Percentiles rank a stretch among this genome's conserved stretches.
These are phyloP conservation scores for Leishmania gerbilli DNA, from an alignment of 208 protist genomes.

Conservation along the genomic window DNA sequence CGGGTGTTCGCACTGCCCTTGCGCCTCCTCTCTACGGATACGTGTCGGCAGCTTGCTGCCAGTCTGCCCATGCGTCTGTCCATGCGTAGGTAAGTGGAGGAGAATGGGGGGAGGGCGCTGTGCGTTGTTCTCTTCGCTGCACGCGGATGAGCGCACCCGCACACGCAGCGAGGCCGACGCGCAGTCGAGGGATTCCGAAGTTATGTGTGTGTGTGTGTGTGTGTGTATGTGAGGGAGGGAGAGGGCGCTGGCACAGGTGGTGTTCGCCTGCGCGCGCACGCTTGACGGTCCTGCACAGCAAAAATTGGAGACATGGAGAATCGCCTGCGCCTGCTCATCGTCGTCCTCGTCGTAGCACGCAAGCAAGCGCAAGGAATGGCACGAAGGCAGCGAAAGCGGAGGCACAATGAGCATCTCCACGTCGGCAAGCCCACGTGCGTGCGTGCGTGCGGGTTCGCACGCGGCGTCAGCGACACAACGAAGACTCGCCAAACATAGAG, in stretches of 20 bases:
- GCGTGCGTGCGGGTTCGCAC: too few relatives aligned
- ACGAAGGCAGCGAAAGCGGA: too few relatives aligned
- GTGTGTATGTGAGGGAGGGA: neutral
- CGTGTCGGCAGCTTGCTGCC: neutral
- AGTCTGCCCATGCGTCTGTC: neutral
- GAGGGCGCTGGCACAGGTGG: neutral
- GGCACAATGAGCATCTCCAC: too few relatives aligned
- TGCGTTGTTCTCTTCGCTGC: neutral
- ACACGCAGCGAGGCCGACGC: neutral
- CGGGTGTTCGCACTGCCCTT: too few relatives aligned
- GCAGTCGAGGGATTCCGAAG: neutral
- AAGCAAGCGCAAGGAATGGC: too few relatives aligned
- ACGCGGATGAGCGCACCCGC: neutral
- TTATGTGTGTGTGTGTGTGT: neutral
- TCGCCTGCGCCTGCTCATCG: neutral
- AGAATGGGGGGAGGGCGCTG: neutral
- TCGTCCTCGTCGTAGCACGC: too few relatives aligned
- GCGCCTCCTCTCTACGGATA: neutral
- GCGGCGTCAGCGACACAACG: neutral
- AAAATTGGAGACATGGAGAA: neutral
- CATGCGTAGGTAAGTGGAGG: neutral
- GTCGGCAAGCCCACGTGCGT: too few relatives aligned
- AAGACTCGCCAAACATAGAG: neutral
- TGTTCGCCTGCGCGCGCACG: neutral
- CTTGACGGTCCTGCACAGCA: neutral